Base-by-base conservation (phyloP, 768 basidiomycete species). In the Infundibulicybe gibba region DNA sequence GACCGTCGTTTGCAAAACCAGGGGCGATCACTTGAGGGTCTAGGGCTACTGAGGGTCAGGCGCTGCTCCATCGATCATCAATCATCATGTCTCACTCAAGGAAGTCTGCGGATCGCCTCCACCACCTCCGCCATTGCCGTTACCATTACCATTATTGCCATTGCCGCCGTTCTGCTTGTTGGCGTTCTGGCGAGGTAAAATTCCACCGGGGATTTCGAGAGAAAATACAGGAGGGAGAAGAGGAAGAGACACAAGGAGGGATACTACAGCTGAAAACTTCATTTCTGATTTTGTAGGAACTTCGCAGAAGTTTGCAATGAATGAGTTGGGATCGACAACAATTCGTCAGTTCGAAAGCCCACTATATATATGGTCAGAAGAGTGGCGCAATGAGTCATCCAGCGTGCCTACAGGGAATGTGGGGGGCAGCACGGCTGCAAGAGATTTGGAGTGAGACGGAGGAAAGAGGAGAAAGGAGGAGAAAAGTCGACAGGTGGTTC, bases 1-100 rank as follows among this genome's bases (percentile, higher is more conserved):
- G 74, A 38, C 77, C 82, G 49, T 78, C 57, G 41, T 78, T 70
- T 25, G 71, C 70, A 47, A 81, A 77, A 39, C 74, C 75, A 34
- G 57, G 43, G 14, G 77, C 75, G 57, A 82, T 70, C 43, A 76
- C 74, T 20, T 49, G 51, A 47, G 76, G 75, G 60, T 80, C 72
- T 47, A 85, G 75, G 44, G 79, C 76, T 73, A 32, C 45, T 20
- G 41, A 41, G 30, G 32, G n/a, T 10, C 38, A n/a, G 12, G 45
- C 44, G 32, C 47, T 41, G 19, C 32, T 10, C 21, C 4, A 9
- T 12, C 17, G 9, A 21, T 43, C 15, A 21, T 11, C n/a, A 15
- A 42, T n/a, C n/a, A 43, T 3, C 16, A 45, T 21, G 31, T 51
- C 63, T 47, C 42, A 72, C 72, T 71, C 32, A 68, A 54, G 15